Base-by-base conservation (phyloP, 768 basidiomycete genomes). In the Rhizopogon rudus region DNA sequence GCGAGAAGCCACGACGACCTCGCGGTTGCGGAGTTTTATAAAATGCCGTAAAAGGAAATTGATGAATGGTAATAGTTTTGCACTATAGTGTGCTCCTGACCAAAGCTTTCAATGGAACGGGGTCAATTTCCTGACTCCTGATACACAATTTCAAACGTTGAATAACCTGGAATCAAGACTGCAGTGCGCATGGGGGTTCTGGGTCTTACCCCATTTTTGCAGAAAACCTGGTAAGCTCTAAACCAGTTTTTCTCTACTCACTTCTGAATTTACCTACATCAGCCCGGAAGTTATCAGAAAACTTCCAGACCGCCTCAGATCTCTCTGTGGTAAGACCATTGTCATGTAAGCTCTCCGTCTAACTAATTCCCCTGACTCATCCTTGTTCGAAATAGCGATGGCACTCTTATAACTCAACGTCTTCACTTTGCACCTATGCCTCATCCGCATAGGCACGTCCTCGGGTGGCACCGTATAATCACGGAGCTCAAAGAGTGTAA, bases 351-450 rank as follows among this genome's bases (percentile, higher is more conserved):
- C 39, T 28, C 40, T 13, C 8, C 9, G 44, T n/a, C 40, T 14
- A 31, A n/a, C 35, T 44, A 39, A 44, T 43, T 49, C 4, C 52
- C 28, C 46, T 49, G 45, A 40, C 57, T 58, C 54, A 56, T 41
- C 40, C 48, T 55, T 42, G 14, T 51, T 46, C 52, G 20, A 51
- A 9, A 49, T 62, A 93, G 91, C 43, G 91, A 93, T 77, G 91
- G 85, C 44, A 93, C 91, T 6, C 84, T 93, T 54, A 78, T 93
- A 63, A 93, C 91, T 0, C 89, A 91, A 64, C 81, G 91, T 22
- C 77, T 92, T 44, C 88, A 92, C 64, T 93, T 85, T 67, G 78
- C 84, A 0, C 84, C 78, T 13, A 70, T 77, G 51, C 82, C 84
- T 1, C 83, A 90, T 63, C 73, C 71, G 0, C 75, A 83, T 60